Percentiles rank a stretch among this genome's conserved stretches.
Evolutionary conservation across 257 asterid species (phyloP).

Genomic region (Solanum clarkiae): DNA sequence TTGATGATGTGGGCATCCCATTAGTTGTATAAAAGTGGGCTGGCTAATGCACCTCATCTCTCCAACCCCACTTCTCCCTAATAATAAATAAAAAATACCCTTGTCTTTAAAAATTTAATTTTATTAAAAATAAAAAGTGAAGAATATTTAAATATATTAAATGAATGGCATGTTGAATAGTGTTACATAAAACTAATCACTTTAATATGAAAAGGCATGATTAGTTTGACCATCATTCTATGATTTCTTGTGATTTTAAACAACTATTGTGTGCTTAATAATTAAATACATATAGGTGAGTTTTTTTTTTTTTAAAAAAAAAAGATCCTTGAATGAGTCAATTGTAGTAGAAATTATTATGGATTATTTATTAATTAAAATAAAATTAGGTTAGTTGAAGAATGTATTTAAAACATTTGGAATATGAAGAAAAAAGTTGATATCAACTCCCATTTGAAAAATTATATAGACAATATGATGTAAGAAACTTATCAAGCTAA

Average conservation of each 20-base stretch:
- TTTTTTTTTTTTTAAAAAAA: too few species aligned
- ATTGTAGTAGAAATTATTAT: not conserved
- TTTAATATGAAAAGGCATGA: not conserved
- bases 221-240: not conserved
- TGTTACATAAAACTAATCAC: not conserved
- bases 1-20: slow-evolving; percentile 6
- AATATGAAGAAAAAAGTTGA: not conserved
- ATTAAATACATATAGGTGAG: not conserved
- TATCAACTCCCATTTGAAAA: not conserved
- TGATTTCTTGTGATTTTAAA: not conserved
- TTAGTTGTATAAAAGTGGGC: not conserved
- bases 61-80: not conserved
- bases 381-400: not conserved
- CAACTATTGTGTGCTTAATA: not conserved
- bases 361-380: not conserved
- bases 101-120: not conserved
- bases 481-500: not conserved
- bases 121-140: not conserved
- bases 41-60: not conserved
- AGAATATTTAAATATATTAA: not conserved
- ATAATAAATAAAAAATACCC: not conserved
- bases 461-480: not conserved
- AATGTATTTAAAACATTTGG: not conserved
- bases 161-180: not conserved
- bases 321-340: not conserved